Evolutionary conservation across 495 filamentous ascomycete genomes (phyloP).

Genomic region (Collariella sp.): DNA sequence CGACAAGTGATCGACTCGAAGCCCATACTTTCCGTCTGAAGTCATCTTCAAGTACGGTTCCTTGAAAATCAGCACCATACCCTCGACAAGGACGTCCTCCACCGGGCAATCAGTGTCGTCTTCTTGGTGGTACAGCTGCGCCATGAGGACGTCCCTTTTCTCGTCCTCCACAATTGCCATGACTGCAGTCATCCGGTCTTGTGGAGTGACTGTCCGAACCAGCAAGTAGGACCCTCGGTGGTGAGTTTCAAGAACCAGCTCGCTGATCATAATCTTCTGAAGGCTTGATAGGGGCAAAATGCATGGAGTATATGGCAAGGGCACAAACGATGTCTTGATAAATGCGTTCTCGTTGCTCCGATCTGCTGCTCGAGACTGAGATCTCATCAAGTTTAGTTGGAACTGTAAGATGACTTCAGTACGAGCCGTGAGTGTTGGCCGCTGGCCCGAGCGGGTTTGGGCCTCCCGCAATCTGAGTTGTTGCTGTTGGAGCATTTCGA

Average conservation of each 20-base stretch:
- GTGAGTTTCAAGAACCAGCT: conserved; percentile 37
- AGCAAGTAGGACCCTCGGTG: conserved; percentile 39
- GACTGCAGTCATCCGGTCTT: conserved; percentile 29
- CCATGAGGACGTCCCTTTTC: conserved; percentile 25
- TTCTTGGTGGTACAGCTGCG: conserved; percentile 39
- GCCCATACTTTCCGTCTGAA: conserved; percentile 29
- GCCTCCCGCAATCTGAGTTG: no score
- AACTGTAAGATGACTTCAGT: no score
- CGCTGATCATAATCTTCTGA: conserved; percentile 1
- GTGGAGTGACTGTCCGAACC: conserved; percentile 30
- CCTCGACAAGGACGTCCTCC: conserved; percentile 23
- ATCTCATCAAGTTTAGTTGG: no score
- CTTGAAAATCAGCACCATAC: conserved; percentile 38
- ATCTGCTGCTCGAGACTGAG: no score
- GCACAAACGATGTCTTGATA: conserved; percentile 1
- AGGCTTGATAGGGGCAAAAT: neutral
- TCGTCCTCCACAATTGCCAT: conserved; percentile 44
- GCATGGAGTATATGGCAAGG: conserved; percentile 7
- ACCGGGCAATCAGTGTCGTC: neutral
- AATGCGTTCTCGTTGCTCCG: no score
- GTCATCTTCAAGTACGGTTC: conserved; percentile 44
- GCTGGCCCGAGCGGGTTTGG: no score
- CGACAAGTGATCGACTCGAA: conserved; percentile 43
- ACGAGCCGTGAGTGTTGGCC: no score
- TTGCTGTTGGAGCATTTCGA: no score